Evolutionary conservation across 2,329 filamentous ascomycete species (phyloP), one percentile per base, ranked within the genome.

Genomic region (Arthrobotrys sphaeroides): DNA sequence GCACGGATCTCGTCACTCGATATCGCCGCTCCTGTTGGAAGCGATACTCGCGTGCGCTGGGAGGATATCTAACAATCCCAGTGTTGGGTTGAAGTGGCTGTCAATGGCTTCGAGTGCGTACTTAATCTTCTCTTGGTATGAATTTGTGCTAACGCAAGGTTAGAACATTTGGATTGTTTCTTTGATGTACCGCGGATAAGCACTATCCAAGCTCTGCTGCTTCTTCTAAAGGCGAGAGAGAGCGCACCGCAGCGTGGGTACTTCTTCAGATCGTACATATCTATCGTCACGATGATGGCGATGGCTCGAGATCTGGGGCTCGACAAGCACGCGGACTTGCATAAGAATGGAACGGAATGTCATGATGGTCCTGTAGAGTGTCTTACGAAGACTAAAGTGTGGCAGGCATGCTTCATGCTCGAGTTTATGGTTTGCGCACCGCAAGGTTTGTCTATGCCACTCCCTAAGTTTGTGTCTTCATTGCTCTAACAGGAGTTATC

Each of bases 231-330:
- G 82, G 95, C 94, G 0, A 88, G 93, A 77, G 94, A 98, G 82
- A 91, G 92, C n/a, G 89, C 91, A 6, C 94, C 94, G 0, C 96
- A 96, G 81, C 89, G 92, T 74, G 95, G 95, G 0, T 98, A 98
- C 81, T 98, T 95, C 82, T 98, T 95, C 83, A 90, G 94, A 38
- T 98, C 95, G 0, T 98, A 95, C 94, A 96, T 97, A 89, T 92
- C 91, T 3, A 89, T 96, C 18, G 94, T 97, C 62, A 92, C 94
- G 75, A 93, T 94, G 77, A 90, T 96, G 5, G 90, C 93, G 51
- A 97, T 98, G 92, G 93, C 89, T 24, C 95, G 96, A 80, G 94
- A 97, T 81, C 85, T 98, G 31, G 92, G 93, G 18, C 85, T 98
- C 4, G 90, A 97, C 80, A 93, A 97, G 78, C 94, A 98, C 83